Evolutionary conservation across 2,329 filamentous ascomycete species (phyloP), one percentile per base, ranked within the genome.

Genomic region (Talaromyces sp.): DNA sequence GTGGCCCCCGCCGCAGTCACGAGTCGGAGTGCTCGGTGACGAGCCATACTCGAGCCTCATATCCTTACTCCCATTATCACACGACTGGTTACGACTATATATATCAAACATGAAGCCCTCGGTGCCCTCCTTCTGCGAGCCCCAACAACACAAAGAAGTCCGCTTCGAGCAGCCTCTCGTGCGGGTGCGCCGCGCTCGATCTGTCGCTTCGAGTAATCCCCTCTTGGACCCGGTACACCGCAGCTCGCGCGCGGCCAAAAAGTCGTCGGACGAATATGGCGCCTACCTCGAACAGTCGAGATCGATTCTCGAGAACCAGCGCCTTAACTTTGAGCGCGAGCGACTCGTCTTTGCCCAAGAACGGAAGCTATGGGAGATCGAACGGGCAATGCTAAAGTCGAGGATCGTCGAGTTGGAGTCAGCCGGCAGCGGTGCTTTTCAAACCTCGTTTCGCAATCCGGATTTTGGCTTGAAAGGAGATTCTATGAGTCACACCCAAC

Each of bases 301-400:
- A 57, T 69, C 72, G 14, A 67, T 79, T 16, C 68, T 79, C 9
- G 71, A 78, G 58, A 75, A 67, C 23, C 76, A 78, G 59, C 70
- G 75, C 30, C 63, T 65, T 14, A 70, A 68, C 53, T 78, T 79
- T 44, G 76, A 79, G 61, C 69, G 68, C 9, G 75, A 80, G 59
- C 70, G 78, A 62, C 65, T 68, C 33, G 66, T 77, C 5, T 80
- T 81, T 61, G 72, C 73, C 3, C 71, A 78, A 47, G 79, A 81
- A 63, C 70, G 79, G 56, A 75, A 67, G 61, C 63, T 80, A 34
- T 81, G 79, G 79, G 73, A 76, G 27, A 75, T 75, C 54, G 79
- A 81, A 67, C 69, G 78, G 42, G 66, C 66, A n/a, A 64, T 80
- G 42, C 66, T 81, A 34, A 76, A 72, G 65, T 67, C 72, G 33